These are phyloP conservation scores for Trichoderma sp. DNA, from an alignment of 2,329 filamentous ascomycete genomes.

Conservation along the genomic window DNA sequence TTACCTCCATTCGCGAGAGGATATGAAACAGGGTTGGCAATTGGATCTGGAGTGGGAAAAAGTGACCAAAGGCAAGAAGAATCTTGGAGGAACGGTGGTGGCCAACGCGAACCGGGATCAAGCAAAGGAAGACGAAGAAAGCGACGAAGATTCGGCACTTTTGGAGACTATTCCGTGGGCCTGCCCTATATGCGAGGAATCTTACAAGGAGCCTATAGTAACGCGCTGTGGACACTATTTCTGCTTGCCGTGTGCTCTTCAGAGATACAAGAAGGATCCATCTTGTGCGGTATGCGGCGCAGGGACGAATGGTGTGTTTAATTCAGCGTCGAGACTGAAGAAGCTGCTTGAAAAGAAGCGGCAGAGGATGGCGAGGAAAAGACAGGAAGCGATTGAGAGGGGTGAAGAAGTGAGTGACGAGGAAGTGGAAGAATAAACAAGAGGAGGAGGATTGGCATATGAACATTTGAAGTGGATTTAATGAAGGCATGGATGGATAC, in stretches of 20 bases:
- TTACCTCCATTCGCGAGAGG: conserved; percentile 76
- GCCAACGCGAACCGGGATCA: conserved; percentile 59
- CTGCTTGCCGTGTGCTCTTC: conserved; percentile 85
- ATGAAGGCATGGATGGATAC: not conserved
- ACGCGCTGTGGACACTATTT: conserved; percentile 97
- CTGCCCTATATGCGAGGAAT: conserved; percentile 81
- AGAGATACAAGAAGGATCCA: conserved; percentile 84
- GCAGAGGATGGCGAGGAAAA: conserved; percentile 61
- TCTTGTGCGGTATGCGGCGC: conserved; percentile 83
- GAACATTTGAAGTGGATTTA: not conserved
- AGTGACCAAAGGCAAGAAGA: conserved; percentile 71
- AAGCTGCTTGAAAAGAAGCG: conserved; percentile 77
- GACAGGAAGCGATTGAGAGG: conserved; percentile 56
- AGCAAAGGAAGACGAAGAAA: conserved; percentile 38
- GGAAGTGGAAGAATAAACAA: conserved; percentile 35
- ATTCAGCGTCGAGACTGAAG: conserved; percentile 79
- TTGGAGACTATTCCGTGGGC: conserved; percentile 86
- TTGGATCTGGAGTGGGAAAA: conserved; percentile 93
- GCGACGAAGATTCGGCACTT: conserved; percentile 56
- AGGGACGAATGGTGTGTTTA: conserved; percentile 88
- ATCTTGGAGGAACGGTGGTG: conserved; percentile 62
- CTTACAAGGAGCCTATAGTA: conserved; percentile 78
- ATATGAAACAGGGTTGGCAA: conserved; percentile 92
- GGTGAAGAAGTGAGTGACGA: conserved; percentile 56
- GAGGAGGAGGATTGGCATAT: not conserved